A percentile compares a stretch with the other conserved stretches of the same genome.
Conservation (phyloP, 2,329 filamentous ascomycete genomes). For the Pseudogymnoascus sp. region DNA sequence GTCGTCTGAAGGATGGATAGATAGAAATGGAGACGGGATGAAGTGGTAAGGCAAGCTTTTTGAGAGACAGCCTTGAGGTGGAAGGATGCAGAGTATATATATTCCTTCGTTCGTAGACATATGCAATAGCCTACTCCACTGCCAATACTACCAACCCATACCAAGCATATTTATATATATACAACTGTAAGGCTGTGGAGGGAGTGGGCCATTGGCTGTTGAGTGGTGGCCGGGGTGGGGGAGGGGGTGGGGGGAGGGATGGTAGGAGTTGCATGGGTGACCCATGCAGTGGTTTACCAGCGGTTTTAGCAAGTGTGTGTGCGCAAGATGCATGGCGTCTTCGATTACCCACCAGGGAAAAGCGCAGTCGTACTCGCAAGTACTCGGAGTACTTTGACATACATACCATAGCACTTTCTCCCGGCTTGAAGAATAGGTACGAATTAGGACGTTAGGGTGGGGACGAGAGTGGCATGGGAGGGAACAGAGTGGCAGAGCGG, state of each 20-base stretch:
- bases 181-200: background rate
- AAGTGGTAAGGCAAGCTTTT: background rate
- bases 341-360: background rate
- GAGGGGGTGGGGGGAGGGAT: too few relatives aligned
- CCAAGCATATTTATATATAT: background rate
- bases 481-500: background rate
- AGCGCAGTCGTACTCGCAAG: background rate
- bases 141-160: background rate
- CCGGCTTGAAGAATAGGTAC: background rate
- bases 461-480: background rate
- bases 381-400: background rate
- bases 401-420: background rate
- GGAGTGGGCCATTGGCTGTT: background rate
- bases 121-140: background rate
- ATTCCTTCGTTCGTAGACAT: background rate
- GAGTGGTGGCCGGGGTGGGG: too few relatives aligned
- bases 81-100: background rate
- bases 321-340: background rate
- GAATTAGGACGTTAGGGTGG: background rate
- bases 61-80: background rate
- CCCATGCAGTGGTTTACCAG: background rate
- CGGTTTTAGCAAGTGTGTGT: too few relatives aligned
- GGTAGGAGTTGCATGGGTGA: background rate
- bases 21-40: background rate
- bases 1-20: background rate